A percentile compares a stretch with the other conserved stretches of the same genome.
These are phyloP conservation scores for Ophiosphaerella korrae DNA, from an alignment of 2,329 filamentous ascomycete genomes.

Conservation along the genomic window DNA sequence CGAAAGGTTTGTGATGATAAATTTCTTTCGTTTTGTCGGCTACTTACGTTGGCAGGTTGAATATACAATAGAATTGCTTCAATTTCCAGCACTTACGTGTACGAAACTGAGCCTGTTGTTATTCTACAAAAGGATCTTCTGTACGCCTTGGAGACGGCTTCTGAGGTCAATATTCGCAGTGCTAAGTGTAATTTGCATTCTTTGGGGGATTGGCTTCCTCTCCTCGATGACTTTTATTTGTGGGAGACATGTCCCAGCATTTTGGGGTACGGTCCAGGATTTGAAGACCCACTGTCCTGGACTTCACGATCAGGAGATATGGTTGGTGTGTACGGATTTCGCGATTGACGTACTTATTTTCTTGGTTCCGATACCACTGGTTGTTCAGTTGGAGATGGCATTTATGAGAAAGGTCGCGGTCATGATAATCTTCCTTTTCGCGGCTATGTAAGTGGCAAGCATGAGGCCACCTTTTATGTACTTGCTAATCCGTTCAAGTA, in stretches of 20 bases:
- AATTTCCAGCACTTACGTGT: too few species aligned
- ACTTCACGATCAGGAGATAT: not conserved
- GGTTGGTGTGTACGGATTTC: conserved; percentile 6
- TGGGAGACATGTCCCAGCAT: conserved; percentile 4
- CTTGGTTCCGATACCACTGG: conserved; percentile 9
- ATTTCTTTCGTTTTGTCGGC: not conserved
- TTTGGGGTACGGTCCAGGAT: conserved; percentile 1
- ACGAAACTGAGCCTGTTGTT: too few species aligned
- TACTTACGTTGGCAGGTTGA: not conserved
- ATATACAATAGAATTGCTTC: not conserved
- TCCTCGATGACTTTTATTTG: conserved; percentile 5
- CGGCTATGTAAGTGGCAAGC: not conserved
- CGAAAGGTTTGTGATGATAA: not conserved
- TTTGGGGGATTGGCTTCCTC: conserved; percentile 10
- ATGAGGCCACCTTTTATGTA: not conserved
- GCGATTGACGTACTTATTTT: conserved; percentile 7
- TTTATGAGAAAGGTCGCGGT: conserved; percentile 2
- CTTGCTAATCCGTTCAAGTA: too few species aligned
- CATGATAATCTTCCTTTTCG: conserved; percentile 5
- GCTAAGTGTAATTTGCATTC: conserved; percentile 1
- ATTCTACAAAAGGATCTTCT: conserved; percentile 1
- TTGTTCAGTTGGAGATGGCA: conserved; percentile 2
- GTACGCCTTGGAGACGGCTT: not conserved
- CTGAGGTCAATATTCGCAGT: not conserved
- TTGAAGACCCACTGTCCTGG: conserved; percentile 4